Percentiles rank a stretch among this genome's conserved stretches.
These are phyloP conservation scores for Malus hybrid DNA, from an alignment of 331 rosid species.

Conservation along the genomic window DNA sequence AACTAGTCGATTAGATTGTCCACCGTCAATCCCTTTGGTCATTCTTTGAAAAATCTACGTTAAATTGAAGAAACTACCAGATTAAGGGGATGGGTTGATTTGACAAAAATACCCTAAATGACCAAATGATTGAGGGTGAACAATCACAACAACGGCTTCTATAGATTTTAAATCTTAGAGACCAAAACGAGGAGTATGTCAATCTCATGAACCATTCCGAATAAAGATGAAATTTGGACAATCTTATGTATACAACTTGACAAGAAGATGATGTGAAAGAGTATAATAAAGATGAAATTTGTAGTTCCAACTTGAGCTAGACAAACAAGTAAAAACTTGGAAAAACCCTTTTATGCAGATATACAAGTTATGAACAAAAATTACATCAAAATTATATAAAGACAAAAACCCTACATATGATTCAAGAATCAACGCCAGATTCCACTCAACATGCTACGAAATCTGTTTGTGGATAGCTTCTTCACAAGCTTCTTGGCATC, in stretches of 20 bases:
- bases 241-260: no score
- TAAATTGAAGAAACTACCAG: no score
- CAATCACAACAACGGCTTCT: rapidly evolving
- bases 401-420: constrained; percentile 5
- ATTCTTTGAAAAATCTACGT: no score
- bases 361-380: constrained; percentile 35
- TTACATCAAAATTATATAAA: neutral
- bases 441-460: constrained; percentile 65
- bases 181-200: no score
- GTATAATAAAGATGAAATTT: neutral
- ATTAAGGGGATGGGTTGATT: no score
- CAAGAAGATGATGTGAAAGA: neutral
- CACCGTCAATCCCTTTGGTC: no score
- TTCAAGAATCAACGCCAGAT: constrained; percentile 64
- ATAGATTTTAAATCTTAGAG: no score
- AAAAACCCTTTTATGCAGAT: constrained; percentile 26
- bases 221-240: no score
- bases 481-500: constrained; percentile 87
- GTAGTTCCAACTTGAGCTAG: constrained; percentile 6
- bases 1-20: no score
- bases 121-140: no score
- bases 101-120: no score
- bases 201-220: no score
- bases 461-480: constrained; percentile 66
- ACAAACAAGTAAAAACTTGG: constrained; percentile 8